Base-by-base conservation (phyloP, 305 asterid genomes). In the Fraxinus sp. region DNA sequence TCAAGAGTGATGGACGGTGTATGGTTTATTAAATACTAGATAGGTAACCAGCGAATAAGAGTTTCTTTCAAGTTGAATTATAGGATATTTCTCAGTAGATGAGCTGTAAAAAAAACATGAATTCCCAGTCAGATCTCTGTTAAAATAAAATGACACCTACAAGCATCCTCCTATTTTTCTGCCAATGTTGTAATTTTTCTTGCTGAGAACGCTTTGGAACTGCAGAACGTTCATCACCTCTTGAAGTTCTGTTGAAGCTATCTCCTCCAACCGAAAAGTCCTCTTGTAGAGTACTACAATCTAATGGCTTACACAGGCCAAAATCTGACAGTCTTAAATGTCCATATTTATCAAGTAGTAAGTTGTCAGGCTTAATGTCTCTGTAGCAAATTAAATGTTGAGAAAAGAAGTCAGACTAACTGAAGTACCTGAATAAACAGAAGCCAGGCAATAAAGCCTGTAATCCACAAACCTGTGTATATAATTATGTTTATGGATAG, bases 221-320 rank as follows among this genome's bases (percentile, higher is more conserved):
- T 75, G 94, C 72, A 77, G 90, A 82, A 57, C 80, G 86, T 57
- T 88, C 97, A 83, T 85, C 91, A 66, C 80, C 82, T 86, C 62
- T 87, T 84, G 94, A 89, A 81, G 87, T 41, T 80, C 88, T 92
- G 84, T 82, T 88, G 7, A 18, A 22, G 86, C 78, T 86, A 22
- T 92, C 96, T 83, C 90, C 92, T 82, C 90, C 92, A 75, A 89
- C 92, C 14, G 97, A 80, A 79, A 96, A 93, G 85, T 94, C 98
- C 87, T 93, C 98, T 90, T 94, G 87, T 84, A 96, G 72, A 66
- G 92, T 90, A 89, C 96, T 93, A 83, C 98, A 94, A 86, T 94
- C 98, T 83, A 96, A 90, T 83, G 99, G 98, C 84, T 94, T 96
- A 92, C 99, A 96, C 83, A 96, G 91, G 84, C 98, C 98, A 89